phyloP scores from a whole-genome alignment of 768 basidiomycete species.

The Strobilomyces echinocephalus region DNA sequence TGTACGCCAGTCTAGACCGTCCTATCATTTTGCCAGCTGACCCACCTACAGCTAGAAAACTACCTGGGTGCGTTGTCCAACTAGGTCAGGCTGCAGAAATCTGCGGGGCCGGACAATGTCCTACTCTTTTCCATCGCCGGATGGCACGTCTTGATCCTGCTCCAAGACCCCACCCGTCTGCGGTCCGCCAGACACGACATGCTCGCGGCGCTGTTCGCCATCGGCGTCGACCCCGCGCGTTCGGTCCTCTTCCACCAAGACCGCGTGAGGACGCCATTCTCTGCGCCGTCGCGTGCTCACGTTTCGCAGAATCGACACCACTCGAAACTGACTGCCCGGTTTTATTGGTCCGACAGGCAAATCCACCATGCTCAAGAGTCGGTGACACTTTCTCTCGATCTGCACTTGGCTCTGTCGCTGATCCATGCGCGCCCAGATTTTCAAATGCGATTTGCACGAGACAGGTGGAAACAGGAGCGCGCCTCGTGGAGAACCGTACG shows the following conservation, averaged over 20 bases:
- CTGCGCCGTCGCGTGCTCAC: no score
- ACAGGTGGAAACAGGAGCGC: constrained; percentile 64
- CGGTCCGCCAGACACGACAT: constrained; percentile 63
- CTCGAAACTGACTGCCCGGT: constrained; percentile 84
- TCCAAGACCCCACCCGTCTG: constrained; percentile 71
- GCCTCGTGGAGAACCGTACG: constrained; percentile 68
- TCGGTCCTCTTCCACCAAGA: no score
- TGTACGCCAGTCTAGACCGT: constrained; percentile 38
- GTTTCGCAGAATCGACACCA: constrained; percentile 73
- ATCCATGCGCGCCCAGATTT: constrained; percentile 47
- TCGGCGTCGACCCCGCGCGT: constrained; percentile 64
- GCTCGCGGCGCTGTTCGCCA: constrained; percentile 72
- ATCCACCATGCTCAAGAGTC: constrained; percentile 65
- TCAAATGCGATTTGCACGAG: constrained; percentile 60
- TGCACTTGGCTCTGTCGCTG: not conserved
- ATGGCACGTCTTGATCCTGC: constrained; percentile 90
- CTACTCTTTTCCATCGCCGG: constrained; percentile 88
- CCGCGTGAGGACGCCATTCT: no score
- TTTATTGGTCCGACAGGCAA: constrained; percentile 77
- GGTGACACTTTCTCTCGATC: constrained; percentile 13
- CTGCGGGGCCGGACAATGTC: constrained; percentile 51
- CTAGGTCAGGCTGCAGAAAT: constrained; percentile 78
- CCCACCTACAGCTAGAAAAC: constrained; percentile 70
- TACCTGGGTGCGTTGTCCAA: constrained; percentile 86
- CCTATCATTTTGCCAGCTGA: constrained; percentile 2